phyloP scores from a whole-genome alignment of 164 flowering plant genomes.

The Vitis labrusca region DNA sequence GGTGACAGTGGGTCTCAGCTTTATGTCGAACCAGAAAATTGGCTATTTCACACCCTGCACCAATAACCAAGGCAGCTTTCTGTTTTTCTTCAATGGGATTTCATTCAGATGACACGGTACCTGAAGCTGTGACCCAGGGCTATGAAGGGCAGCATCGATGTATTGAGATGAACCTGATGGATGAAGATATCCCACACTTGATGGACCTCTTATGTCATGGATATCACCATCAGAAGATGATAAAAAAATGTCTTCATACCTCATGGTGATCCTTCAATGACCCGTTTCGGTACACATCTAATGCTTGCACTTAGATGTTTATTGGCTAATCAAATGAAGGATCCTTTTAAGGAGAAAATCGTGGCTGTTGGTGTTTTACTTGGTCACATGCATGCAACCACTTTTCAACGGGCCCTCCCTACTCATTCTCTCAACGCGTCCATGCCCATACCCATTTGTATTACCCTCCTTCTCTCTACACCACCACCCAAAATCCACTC shows the following conservation, averaged over 20 bases:
- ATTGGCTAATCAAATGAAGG: slow-evolving; percentile 71
- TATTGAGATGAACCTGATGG: slow-evolving; percentile 97
- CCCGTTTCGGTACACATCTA: slow-evolving; percentile 93
- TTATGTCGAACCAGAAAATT: slow-evolving; percentile 60
- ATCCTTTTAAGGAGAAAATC: slow-evolving; percentile 75
- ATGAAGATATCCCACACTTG: slow-evolving; percentile 77
- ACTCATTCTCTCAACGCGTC: no score
- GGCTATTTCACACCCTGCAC: slow-evolving; percentile 83
- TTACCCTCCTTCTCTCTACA: no score
- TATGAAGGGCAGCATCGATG: slow-evolving; percentile 97
- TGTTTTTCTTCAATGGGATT: slow-evolving; percentile 88
- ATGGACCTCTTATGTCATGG: slow-evolving; percentile 93
- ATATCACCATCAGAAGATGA: slow-evolving; percentile 85
- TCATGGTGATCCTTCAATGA: slow-evolving; percentile 95
- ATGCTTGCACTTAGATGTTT: slow-evolving; percentile 89
- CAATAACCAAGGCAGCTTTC: slow-evolving; percentile 83
- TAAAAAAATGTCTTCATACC: slow-evolving; percentile 62
- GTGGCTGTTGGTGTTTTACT: slow-evolving; percentile 59
- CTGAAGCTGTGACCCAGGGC: slow-evolving; percentile 80
- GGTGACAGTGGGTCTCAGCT: slow-evolving; percentile 35
- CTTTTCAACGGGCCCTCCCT: no score
- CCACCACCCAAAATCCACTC: no score
- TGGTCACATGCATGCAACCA: no score
- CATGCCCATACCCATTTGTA: no score
- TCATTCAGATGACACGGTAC: slow-evolving; percentile 87